Evolutionary conservation across 768 basidiomycete genomes (phyloP).

Genomic region (Austroboletus eburneus): DNA sequence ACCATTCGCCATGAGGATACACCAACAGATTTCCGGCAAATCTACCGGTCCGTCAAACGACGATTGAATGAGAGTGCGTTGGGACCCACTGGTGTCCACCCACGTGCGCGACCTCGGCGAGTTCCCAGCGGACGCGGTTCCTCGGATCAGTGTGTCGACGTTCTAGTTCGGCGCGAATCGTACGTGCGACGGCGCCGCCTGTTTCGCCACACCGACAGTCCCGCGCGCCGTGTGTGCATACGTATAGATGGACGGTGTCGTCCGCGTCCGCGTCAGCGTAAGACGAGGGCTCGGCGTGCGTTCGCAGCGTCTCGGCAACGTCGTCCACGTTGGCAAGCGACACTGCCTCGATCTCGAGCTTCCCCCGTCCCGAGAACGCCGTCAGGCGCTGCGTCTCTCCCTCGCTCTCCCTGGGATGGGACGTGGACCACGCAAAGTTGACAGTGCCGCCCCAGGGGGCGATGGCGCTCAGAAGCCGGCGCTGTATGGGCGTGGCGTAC

Average conservation of each 20-base stretch:
- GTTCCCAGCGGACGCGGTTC: conserved; percentile 37
- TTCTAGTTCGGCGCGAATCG: conserved; percentile 51
- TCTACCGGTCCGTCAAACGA: conserved; percentile 31
- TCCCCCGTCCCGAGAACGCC: conserved; percentile 50
- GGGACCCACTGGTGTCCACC: conserved; percentile 77
- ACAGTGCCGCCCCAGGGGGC: conserved; percentile 50
- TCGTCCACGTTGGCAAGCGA: conserved; percentile 48
- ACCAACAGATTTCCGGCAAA: conserved; percentile 67
- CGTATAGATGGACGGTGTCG: conserved; percentile 44
- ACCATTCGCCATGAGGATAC: conserved; percentile 75
- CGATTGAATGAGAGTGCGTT: no score
- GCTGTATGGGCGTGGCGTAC: conserved; percentile 46
- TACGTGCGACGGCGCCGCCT: conserved; percentile 53
- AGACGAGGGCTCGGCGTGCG: conserved; percentile 29
- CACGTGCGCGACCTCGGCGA: conserved; percentile 73
- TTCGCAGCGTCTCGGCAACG: conserved; percentile 33
- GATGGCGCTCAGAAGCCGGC: conserved; percentile 43
- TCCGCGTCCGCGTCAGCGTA: conserved; percentile 12
- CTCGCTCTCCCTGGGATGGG: neutral
- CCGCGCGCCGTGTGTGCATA: conserved; percentile 75
- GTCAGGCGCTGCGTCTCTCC: conserved; percentile 37
- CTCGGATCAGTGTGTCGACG: conserved; percentile 30
- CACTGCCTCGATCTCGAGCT: conserved; percentile 47
- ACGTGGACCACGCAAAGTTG: conserved; percentile 55
- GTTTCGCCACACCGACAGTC: conserved; percentile 77